Evolutionary conservation across 495 filamentous ascomycete species (phyloP).

Genomic region (Penicillium robsamsonii): DNA sequence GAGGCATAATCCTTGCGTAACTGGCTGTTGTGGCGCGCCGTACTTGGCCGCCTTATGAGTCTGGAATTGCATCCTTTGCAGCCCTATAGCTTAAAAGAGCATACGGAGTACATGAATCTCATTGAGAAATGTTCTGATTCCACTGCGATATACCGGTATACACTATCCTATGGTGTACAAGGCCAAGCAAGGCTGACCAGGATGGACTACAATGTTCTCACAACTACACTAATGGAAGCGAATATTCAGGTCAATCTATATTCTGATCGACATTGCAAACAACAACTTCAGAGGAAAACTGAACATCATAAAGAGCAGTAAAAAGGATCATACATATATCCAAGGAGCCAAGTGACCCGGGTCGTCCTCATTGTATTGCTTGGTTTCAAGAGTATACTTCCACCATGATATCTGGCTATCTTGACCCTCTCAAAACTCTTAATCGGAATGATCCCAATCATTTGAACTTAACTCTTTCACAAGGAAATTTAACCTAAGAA

Average conservation of each 20-base stretch:
- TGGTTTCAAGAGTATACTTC: neutral
- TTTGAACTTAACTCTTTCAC: neutral
- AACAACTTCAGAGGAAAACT: too few species aligned
- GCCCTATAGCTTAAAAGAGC: neutral
- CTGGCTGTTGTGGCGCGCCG: neutral
- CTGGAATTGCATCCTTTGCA: too few species aligned
- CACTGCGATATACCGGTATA: too few species aligned
- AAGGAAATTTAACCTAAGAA: neutral
- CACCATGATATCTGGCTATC: neutral
- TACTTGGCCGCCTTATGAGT: neutral
- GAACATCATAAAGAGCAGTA: neutral
- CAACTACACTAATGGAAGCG: neutral
- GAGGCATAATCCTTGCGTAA: conserved; percentile 10
- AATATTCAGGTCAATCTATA: neutral
- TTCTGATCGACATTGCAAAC: too few species aligned
- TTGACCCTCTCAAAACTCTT: neutral
- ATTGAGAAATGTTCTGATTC: too few species aligned
- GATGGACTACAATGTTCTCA: neutral
- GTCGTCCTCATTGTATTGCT: neutral
- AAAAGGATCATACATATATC: neutral
- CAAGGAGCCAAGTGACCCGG: neutral
- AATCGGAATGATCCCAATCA: neutral
- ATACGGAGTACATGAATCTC: neutral
- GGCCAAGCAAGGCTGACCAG: neutral
- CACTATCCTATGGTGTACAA: neutral